Evolutionary conservation across 2,329 filamentous ascomycete species (phyloP), one percentile per base, ranked within the genome.

Genomic region (Cordyceps farinosa): DNA sequence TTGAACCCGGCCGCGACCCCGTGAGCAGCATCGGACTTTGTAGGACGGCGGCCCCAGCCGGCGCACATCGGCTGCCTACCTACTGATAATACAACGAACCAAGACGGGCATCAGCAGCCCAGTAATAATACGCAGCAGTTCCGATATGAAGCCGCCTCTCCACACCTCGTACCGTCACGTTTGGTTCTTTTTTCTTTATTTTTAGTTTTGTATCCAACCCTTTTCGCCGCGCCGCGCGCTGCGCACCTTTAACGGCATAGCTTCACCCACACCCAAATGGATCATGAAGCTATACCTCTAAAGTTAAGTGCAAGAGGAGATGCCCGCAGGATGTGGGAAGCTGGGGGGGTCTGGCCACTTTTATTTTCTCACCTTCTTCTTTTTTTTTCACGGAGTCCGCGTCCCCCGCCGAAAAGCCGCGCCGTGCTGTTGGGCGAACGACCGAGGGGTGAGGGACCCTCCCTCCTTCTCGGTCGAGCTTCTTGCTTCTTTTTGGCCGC

Each of bases 221-320:
- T 15, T 11, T 22, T 57, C 29, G 36, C 47, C 38, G 57, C 11
- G 57, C 27, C 50, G 47, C 54, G 48, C 34, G 32, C 56, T 61
- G 44, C 27, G 50, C 50, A 61, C 62, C 62, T 61, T 61, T 64
- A 64, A 64, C 62, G 62, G 62, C 62, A 64, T 64, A 64, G 62
- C 54, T 53, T 64, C 55, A 58, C 34, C 54, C 48, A 63, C 56
- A 50, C 30, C 51, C 36, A 22, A 22, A 22, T 22, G 58, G 47
- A 22, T 32, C 51, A 55, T 42, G 54, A 59, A 57, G 62, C 62
- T 64, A 64, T 47, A 42, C 62, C 62, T 64, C 48, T 64, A 64
- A 64, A 58, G 62, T 64, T 50, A 64, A 60, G 62, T 58, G 56
- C 42, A 13, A 48, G 44, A 45, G 55, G 22, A 22, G 44, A 48